Conservation (phyloP, 1,284 basidiomycete genomes). For the Pseudozyma pruni region DNA sequence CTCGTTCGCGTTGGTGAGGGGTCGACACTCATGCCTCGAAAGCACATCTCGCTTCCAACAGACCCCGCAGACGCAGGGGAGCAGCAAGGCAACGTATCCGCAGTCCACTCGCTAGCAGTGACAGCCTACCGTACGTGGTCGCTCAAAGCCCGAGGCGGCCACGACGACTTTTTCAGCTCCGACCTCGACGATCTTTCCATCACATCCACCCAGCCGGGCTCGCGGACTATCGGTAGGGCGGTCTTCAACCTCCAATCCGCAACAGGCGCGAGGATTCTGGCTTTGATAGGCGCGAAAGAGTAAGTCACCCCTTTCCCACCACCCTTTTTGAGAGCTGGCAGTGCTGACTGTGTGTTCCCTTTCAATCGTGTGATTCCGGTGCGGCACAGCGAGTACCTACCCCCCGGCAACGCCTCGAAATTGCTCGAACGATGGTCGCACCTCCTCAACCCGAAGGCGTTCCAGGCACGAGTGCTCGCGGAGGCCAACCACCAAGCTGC, state of each 20-base stretch:
- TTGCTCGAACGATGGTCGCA: slow-evolving; percentile 43
- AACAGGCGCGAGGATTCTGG: slow-evolving; percentile 32
- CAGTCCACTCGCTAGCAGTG: slow-evolving; percentile 46
- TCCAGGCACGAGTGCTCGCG: slow-evolving; percentile 36
- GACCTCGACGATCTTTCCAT: slow-evolving; percentile 42
- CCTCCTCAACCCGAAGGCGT: slow-evolving; percentile 20
- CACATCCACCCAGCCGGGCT: slow-evolving; percentile 10
- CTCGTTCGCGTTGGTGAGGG: slow-evolving; percentile 21
- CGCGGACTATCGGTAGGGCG: slow-evolving; percentile 20
- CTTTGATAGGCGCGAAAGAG: slow-evolving; percentile 57
- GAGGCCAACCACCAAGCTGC: slow-evolving; percentile 59
- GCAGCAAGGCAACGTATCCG: slow-evolving; percentile 54
- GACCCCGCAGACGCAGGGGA: slow-evolving; percentile 11
- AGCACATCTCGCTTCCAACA: slow-evolving; percentile 8
- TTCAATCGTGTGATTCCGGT: too few species aligned
- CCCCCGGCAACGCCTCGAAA: slow-evolving; percentile 14
- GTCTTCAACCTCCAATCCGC: slow-evolving; percentile 15
- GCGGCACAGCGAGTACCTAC: slow-evolving; percentile 56
- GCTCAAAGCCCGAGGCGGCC: slow-evolving; percentile 50
- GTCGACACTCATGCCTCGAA: slow-evolving; percentile 25
- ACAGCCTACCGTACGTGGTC: slow-evolving; percentile 63
- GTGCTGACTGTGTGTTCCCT: too few species aligned
- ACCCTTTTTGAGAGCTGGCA: background rate
- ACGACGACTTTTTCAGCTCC: slow-evolving; percentile 65
- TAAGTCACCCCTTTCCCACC: slow-evolving; percentile 25